A percentile compares a stretch with the other conserved stretches of the same genome.
Conservation (phyloP, 2,329 filamentous ascomycete species). For the Paraphaeosphaeria sporulosa region DNA sequence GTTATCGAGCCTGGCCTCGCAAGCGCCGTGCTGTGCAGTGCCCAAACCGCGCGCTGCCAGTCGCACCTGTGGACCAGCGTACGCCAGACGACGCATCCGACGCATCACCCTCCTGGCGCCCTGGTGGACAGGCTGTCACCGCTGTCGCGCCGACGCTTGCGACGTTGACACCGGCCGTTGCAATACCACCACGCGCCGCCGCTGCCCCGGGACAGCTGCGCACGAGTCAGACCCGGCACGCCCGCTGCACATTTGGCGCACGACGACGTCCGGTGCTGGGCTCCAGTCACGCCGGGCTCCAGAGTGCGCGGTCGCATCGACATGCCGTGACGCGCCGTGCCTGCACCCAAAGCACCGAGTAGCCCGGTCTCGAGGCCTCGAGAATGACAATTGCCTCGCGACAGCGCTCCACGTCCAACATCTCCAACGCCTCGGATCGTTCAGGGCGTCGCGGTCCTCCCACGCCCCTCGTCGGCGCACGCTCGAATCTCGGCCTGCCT, state of each 20-base stretch:
- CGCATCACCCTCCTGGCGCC: slow-evolving; percentile 2
- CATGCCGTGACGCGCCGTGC: slow-evolving; percentile 36
- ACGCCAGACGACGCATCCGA: slow-evolving; percentile 15
- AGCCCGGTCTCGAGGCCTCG: slow-evolving; percentile 19
- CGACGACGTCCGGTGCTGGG: slow-evolving; percentile 5
- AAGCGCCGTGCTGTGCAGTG: slow-evolving; percentile 25
- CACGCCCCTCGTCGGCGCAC: slow-evolving; percentile 34
- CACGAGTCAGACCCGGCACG: slow-evolving; percentile 8
- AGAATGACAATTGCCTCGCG: slow-evolving; percentile 42
- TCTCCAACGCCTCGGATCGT: slow-evolving; percentile 36
- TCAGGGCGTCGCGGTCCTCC: slow-evolving; percentile 33
- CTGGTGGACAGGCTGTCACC: slow-evolving; percentile 10
- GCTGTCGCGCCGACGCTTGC: slow-evolving; percentile 16
- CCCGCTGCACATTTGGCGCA: background rate
- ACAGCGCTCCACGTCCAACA: slow-evolving; percentile 43
- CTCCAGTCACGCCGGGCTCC: slow-evolving; percentile 13
- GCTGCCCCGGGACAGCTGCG: slow-evolving; percentile 13
- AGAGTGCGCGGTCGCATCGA: slow-evolving; percentile 20
- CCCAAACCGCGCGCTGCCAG: slow-evolving; percentile 16
- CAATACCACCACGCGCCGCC: slow-evolving; percentile 8
- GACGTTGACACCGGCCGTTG: slow-evolving; percentile 2
- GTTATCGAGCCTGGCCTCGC: slow-evolving; percentile 26
- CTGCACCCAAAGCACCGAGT: slow-evolving; percentile 27
- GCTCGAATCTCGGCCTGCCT: slow-evolving; percentile 33
- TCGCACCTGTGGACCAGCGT: slow-evolving; percentile 18